Base-by-base conservation (phyloP, 306 rosid genomes). In the Morella rubra region DNA sequence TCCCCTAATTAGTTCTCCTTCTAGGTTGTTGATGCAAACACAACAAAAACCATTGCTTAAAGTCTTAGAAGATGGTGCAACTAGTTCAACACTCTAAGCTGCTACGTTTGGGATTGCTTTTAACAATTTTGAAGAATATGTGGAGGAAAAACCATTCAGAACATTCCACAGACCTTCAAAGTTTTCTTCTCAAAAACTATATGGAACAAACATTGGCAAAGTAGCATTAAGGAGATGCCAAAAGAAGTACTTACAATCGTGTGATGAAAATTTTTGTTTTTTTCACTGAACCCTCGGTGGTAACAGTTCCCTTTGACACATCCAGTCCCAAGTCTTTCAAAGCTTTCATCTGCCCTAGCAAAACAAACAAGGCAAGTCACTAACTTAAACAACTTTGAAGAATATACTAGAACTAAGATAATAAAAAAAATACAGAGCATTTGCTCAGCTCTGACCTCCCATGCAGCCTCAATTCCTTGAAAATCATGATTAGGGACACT, bases 281-380 rank as follows among this genome's bases (percentile, higher is more conserved):
- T 85, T 95, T 95, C 59, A 86, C 90, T 6, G 85, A 71, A 67
- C 97, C 96, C 82, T 95, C 96, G 5, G 97, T 91, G 52, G 83
- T 71, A 86, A 95, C 92, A 41, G 88, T 91, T 83, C 96, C 99
- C 87, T 92, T 95, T n/a, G 90, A 84, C 67, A 92, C 98, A 72
- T 87, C 96, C 96, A 95, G 77, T 73, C 98, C 99, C 90, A 95
- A 80, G 75, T 91, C 91, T 75, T 89, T 90, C 59, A 95, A 79
- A 74, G 98, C 96, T 76, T 86, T 95, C 85, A 95, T 92, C 97
- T 95, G 88, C 84, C 78, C 72, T 72, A 80, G 74, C 69, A 77
- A 54, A 76, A 60, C 71, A 82, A 56, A 68, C 62, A 73, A 81
- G 74, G 72, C 10, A 69, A 77, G 54, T 52, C 24, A 78, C 68